phyloP scores from a whole-genome alignment of 805 yeast genomes.

The Brettanomyces custersianus region DNA sequence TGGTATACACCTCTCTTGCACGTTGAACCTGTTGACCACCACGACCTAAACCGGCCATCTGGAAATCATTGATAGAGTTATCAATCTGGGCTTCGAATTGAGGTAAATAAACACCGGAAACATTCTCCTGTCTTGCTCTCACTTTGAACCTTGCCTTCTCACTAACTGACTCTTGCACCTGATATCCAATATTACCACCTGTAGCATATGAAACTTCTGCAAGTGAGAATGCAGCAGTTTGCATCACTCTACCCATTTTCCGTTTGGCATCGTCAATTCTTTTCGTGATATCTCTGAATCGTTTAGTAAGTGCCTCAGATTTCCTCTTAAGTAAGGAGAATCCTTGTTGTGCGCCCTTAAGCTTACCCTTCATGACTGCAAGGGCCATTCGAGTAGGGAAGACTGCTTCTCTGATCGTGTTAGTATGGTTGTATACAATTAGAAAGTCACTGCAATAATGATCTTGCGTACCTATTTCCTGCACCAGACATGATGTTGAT shows the following conservation, averaged over 20 bases:
- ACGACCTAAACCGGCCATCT: constrained; percentile 92
- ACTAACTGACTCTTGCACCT: constrained; percentile 83
- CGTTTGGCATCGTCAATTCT: constrained; percentile 91
- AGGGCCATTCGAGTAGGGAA: constrained; percentile 98
- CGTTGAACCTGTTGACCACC: constrained; percentile 98
- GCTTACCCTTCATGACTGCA: constrained; percentile 87
- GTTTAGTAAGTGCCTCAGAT: constrained; percentile 92
- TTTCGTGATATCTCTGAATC: constrained; percentile 92
- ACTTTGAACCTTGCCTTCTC: constrained; percentile 86
- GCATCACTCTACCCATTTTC: constrained; percentile 98
- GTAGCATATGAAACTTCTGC: constrained; percentile 98
- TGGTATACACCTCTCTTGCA: constrained; percentile 87
- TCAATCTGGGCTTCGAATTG: constrained; percentile 82
- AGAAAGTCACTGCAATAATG: background rate
- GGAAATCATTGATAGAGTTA: constrained; percentile 84
- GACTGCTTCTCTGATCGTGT: constrained; percentile 68
- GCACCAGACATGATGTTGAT: constrained; percentile 17
- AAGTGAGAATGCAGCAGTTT: constrained; percentile 92
- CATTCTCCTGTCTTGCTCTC: constrained; percentile 89
- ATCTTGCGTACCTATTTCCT: constrained; percentile 17
- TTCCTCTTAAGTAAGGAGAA: constrained; percentile 88
- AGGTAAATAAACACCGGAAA: constrained; percentile 90
- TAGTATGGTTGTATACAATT: background rate
- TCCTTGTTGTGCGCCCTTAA: constrained; percentile 96
- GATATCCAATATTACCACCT: constrained; percentile 91